Percentiles rank a stretch among this genome's conserved stretches.
phyloP scores from a whole-genome alignment of 1,284 basidiomycete species.

The Ganoderma resinaceum region DNA sequence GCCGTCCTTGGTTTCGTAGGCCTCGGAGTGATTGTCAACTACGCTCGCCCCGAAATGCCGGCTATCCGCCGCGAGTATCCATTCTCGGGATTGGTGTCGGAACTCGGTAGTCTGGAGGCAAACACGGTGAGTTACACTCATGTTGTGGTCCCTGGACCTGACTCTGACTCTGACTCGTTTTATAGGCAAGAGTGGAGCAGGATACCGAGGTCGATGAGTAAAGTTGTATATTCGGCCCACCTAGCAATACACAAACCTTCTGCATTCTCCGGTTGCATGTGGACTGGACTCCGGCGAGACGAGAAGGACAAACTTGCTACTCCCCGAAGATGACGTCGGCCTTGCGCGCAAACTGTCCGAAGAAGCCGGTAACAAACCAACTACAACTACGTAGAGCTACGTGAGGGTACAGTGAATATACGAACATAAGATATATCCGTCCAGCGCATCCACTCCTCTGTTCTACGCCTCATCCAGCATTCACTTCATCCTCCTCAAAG shows the following conservation, averaged over 20 bases:
- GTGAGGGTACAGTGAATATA: conserved; percentile 1
- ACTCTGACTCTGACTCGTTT: conserved; percentile 5
- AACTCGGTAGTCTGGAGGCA: conserved; percentile 76
- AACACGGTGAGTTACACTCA: conserved; percentile 63
- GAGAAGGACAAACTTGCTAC: not conserved
- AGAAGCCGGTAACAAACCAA: conserved; percentile 1
- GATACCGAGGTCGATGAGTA: conserved; percentile 36
- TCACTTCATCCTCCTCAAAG: not conserved
- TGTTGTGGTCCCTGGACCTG: not conserved
- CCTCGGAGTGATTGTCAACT: conserved; percentile 63
- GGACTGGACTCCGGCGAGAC: not conserved
- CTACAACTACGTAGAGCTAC: conserved; percentile 13
- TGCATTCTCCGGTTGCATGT: conserved; percentile 31
- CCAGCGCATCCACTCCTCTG: too few relatives aligned
- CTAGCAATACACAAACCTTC: conserved; percentile 3
- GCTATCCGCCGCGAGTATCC: conserved; percentile 76
- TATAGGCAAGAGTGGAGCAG: conserved; percentile 29
- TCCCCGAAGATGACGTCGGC: not conserved
- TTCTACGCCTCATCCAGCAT: not conserved
- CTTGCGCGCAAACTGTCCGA: not conserved
- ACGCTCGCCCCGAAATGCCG: conserved; percentile 62
- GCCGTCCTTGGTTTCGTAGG: conserved; percentile 66
- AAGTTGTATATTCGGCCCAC: conserved; percentile 4
- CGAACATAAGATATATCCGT: conserved; percentile 11
- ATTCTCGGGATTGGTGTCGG: conserved; percentile 71